A percentile compares a stretch with the other conserved stretches of the same genome.
Evolutionary conservation across 192 early-diverging fungal species (phyloP).

Genomic region (Phlyctochytrium planicorne): DNA sequence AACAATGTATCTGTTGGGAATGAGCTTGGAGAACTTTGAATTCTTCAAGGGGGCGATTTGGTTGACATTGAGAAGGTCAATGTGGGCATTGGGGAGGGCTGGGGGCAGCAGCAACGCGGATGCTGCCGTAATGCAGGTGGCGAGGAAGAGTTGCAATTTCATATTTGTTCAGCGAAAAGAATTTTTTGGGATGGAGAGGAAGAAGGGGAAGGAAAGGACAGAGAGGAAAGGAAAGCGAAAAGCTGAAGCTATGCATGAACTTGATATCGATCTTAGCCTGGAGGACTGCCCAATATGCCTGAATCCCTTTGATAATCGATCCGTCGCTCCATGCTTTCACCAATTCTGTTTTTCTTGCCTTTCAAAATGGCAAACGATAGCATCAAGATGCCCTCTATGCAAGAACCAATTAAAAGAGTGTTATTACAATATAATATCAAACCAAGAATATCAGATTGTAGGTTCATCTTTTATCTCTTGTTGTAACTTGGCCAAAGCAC

Average conservation of each 20-base stretch:
- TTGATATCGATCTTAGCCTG: no score
- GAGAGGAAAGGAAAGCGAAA: no score
- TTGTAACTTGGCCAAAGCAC: not conserved
- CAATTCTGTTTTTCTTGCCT: slow-evolving; percentile 45
- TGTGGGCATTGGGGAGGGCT: not conserved
- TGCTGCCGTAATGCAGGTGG: not conserved
- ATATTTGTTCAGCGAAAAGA: no score
- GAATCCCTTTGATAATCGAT: not conserved
- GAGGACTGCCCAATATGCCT: slow-evolving; percentile 4
- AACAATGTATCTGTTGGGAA: slow-evolving; percentile 6
- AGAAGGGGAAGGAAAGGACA: no score
- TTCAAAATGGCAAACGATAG: slow-evolving; percentile 25
- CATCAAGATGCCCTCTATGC: slow-evolving; percentile 39
- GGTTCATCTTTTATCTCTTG: slow-evolving; percentile 1
- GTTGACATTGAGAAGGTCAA: no score
- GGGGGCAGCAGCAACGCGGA: not conserved
- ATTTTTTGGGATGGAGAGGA: no score
- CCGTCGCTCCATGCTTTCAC: slow-evolving; percentile 24
- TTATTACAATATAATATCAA: not conserved
- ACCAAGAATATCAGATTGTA: slow-evolving; percentile 13
- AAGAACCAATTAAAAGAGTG: slow-evolving; percentile 8
- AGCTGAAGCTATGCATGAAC: no score
- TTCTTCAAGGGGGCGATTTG: not conserved
- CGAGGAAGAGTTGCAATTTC: not conserved
- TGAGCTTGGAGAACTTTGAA: not conserved